phyloP scores from a whole-genome alignment of 73 alveolate genomes.

The Breviolum minutum region DNA sequence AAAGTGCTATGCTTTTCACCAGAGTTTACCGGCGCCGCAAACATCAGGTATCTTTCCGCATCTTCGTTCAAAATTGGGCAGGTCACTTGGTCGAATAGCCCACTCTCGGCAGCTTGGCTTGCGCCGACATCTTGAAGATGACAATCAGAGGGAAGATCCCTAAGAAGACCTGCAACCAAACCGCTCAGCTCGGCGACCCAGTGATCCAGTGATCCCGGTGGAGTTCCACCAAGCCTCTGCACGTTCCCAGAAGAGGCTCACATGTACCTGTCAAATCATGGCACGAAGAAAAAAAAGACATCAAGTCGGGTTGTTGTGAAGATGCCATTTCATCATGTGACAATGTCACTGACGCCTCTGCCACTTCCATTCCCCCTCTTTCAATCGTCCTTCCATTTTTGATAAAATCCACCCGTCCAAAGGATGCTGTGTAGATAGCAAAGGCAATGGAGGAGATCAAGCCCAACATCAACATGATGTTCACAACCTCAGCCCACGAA shows the following conservation, averaged over 20 bases:
- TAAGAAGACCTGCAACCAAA: conserved; percentile 41
- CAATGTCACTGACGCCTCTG: not conserved
- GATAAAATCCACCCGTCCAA: not conserved
- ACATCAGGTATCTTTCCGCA: no score
- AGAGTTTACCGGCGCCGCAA: not conserved
- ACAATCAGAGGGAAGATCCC: conserved; percentile 88
- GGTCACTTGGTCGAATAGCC: conserved; percentile 76
- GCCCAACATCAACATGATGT: conserved; percentile 90
- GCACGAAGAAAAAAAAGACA: not conserved
- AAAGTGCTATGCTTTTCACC: no score
- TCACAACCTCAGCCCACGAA: conserved; percentile 37
- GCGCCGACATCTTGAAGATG: conserved; percentile 92
- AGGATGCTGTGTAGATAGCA: conserved; percentile 62
- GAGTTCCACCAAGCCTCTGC: conserved; percentile 43
- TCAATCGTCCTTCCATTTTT: no score
- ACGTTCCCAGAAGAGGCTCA: conserved; percentile 91
- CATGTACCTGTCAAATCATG: conserved; percentile 68
- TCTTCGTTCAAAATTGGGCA: no score
- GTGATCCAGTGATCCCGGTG: not conserved
- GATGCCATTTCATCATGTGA: not conserved
- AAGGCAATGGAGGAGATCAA: conserved; percentile 78
- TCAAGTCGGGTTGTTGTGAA: not conserved
- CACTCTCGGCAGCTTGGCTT: conserved; percentile 93
- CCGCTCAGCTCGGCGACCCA: not conserved
- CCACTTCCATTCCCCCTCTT: not conserved